Evolutionary conservation across 2,329 filamentous ascomycete genomes (phyloP), one percentile per base, ranked within the genome.

Genomic region (Escovopsis sp.): DNA sequence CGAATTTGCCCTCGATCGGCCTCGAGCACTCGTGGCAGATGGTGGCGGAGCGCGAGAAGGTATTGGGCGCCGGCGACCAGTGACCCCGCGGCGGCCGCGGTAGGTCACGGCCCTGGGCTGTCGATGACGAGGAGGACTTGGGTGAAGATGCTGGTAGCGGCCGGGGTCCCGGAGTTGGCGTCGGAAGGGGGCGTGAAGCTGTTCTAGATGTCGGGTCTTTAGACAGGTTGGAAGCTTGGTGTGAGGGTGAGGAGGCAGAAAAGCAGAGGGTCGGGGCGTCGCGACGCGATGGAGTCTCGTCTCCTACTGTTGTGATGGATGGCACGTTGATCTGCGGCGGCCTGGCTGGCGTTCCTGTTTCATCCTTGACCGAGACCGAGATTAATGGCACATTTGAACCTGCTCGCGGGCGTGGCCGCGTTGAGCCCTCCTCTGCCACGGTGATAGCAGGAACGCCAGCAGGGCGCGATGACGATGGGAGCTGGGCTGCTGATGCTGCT

Each of bases 1-100:
- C 80, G 44, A 94, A 88, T 38, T 88, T 82, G 3, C 90, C 90
- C 39, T 90, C 76, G 45, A 98, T 96, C 1, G 85, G 77, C 15
- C 80, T 66, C 9, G 76, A 70, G 52, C 90, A 98, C 48, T 87
- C 78, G 34, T 86, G 81, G 51, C 90, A 98, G 31, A 77, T 70
- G 7, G 84, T 82, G 6, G 79, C 79, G 37, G 64, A 62, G 49
- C 72, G 63, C 46, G 58, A 57, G 36, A 48, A 54, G 41, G 48
- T 56, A 4, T 60, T 61, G 2, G 63, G 60, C 3, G 64, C 69
- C 1, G 70, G 70, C 3, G 70, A 74, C 72, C 72, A 76, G 45
- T 76, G 72, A n/a, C 67, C 57, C 26, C 57, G 60, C 13, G 62
- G 57, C n/a, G n/a, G n/a, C 21, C 58, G 57, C 32, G 60, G 61